Evolutionary conservation across 2,329 filamentous ascomycete species (phyloP), one percentile per base, ranked within the genome.

Genomic region (Pseudogymnoascus sp.): DNA sequence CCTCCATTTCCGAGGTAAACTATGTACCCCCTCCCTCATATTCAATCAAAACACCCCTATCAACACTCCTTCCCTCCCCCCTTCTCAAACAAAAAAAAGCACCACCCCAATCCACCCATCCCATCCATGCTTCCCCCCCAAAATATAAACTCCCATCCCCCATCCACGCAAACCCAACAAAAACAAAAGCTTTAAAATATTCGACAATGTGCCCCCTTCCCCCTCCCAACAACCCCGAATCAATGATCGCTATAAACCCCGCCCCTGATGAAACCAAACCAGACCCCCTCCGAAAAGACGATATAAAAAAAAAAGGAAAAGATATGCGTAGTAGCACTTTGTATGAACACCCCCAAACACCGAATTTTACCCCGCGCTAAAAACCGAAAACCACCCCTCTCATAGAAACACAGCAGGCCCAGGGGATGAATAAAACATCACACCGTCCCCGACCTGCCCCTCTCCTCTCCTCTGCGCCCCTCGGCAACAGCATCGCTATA

Each of bases 401-500:
- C 5, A 26, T 26, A 40, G 3, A 7, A 21, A 7, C n/a, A 42
- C 40, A 38, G 3, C 15, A 38, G 13, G 10, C 15, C 3, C 9
- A 10, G 7, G 10, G 35, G 15, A 11, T 5, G 35, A 4, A 13
- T 26, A 29, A 29, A 7, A 7, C 1, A 23, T 59, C 50, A 59
- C 17, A 59, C 50, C 10, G 50, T 59, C 26, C 50, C 50, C n/a
- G 50, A 59, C 26, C 50, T 31, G 3, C 53, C 35, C 23, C 56
- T 67, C 59, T 60, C 70, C 69, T 50, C 72, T 62, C 5, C 64
- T 66, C 50, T 33, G 63, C 68, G 63, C 40, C 70, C 70, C 44
- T 70, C 70, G 2, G 71, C 71, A 35, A 73, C 67, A 11, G 71
- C 68, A 63, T 74, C 72, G 53, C 64, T 73, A 59, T 74, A 74